Base-by-base conservation (phyloP, 176 grass and related monocot species). In the Themeda triandra region DNA sequence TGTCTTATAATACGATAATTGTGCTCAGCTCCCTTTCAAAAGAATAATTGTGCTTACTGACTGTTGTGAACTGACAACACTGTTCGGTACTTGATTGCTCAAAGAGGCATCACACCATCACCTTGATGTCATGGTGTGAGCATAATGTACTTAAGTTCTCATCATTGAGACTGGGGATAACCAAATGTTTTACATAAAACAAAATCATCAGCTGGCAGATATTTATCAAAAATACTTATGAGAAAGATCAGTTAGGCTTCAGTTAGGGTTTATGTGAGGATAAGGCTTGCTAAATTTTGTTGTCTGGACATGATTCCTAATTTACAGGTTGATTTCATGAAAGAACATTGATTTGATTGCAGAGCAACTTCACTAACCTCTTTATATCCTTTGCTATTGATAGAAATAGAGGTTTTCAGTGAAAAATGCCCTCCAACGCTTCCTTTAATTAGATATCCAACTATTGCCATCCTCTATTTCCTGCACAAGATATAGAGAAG, bases 141-240 rank as follows among this genome's bases (percentile, higher is more conserved):
- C 64, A 71, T 81, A 81, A 42, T 13, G 41, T 77, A n/a, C 32
- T 86, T 77, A 71, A 77, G 29, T 71, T 83, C 51, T 54, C 40
- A 89, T 48, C 31, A 49, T 48, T 48, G 5, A 46, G 7, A 39
- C 49, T 69, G 12, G 48, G 8, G 2, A 64, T 60, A 59, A 46
- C 30, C 71, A 71, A 76, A 53, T 69, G 62, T 46, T 81, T 76
- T 40, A 30, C 73, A 44, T 64, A 64, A 71, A 71, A 64, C 11
- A 46, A 40, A 23, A 81, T 69, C 3, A 1, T 81, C 37, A 14
- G 75, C 74, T 59, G 32, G 8, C 66, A 42, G 41, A 12, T 76
- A 25, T 66, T 71, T 64, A 66, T 36, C 15, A 53, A 67, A 31
- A 2, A 35, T 51, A 32, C 41, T 35, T 80, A 62, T 59, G 49